A percentile compares a stretch with the other conserved stretches of the same genome.
These are phyloP conservation scores for Thelephora ganbajun DNA, from an alignment of 768 basidiomycete species.

Conservation along the genomic window DNA sequence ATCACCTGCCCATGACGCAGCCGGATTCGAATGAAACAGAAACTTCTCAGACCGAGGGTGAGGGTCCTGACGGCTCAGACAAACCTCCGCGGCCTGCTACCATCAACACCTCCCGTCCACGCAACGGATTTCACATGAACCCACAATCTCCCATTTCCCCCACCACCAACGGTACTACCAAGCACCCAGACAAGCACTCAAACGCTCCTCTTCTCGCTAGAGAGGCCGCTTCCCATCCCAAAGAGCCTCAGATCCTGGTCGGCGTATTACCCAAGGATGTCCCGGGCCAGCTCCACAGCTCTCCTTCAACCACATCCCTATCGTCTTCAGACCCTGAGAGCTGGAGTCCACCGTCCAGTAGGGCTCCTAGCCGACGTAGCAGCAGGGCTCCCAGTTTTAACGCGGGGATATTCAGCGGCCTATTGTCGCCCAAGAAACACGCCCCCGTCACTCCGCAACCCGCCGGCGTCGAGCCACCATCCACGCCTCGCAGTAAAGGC, in stretches of 20 bases:
- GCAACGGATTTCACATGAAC: not conserved
- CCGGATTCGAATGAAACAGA: slow-evolving; percentile 21
- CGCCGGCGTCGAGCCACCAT: slow-evolving; percentile 5
- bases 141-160: slow-evolving; percentile 9
- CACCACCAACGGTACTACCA: slow-evolving; percentile 4
- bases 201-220: slow-evolving; percentile 38
- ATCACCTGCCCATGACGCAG: slow-evolving; percentile 12
- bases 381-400: slow-evolving; percentile 31
- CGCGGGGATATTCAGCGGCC: slow-evolving; percentile 18
- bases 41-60: slow-evolving; percentile 37
- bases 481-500: slow-evolving; percentile 11
- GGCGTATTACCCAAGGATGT: slow-evolving; percentile 15
- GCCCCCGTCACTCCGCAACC: slow-evolving; percentile 1
- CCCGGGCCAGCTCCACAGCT: slow-evolving; percentile 19
- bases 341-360: slow-evolving; percentile 48
- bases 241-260: slow-evolving; percentile 21
- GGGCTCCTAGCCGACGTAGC: slow-evolving; percentile 40
- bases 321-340: slow-evolving; percentile 44
- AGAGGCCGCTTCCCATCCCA: slow-evolving; percentile 31
- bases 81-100: slow-evolving; percentile 29
- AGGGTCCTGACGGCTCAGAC: slow-evolving; percentile 44
- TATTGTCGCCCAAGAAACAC: slow-evolving; percentile 5
- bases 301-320: slow-evolving; percentile 29
- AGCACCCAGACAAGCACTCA: slow-evolving; percentile 8
- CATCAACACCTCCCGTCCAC: not conserved